Evolutionary conservation across 805 yeast species (phyloP).

Genomic region (Metahyphopichia silvanorum): DNA sequence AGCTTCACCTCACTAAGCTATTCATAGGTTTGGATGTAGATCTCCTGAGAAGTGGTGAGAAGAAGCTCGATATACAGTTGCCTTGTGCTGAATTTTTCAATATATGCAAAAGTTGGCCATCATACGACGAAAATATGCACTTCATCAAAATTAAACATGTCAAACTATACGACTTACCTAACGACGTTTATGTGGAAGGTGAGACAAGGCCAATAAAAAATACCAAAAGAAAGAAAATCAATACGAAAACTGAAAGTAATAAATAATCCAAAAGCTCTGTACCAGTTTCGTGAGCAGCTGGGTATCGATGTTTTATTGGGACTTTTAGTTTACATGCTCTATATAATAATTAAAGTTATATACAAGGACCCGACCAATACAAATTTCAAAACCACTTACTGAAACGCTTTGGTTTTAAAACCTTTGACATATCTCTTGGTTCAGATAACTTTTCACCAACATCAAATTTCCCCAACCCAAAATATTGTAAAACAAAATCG

Average conservation of each 20-base stretch:
- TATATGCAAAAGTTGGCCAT: constrained; percentile 70
- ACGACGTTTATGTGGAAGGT: constrained; percentile 70
- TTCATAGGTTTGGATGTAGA: constrained; percentile 73
- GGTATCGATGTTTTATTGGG: too few relatives aligned
- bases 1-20: constrained; percentile 66
- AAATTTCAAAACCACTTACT: constrained; percentile 17
- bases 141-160: constrained; percentile 63
- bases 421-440: constrained; percentile 13
- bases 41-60: constrained; percentile 46
- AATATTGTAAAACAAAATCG: constrained; percentile 55
- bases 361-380: constrained; percentile 10
- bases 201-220: constrained; percentile 68
- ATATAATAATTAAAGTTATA: too few relatives aligned
- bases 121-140: constrained; percentile 59
- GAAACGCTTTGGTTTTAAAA: constrained; percentile 10
- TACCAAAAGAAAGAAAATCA: constrained; percentile 27
- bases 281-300: too few relatives aligned
- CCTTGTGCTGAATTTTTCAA: constrained; percentile 89
- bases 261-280: constrained; percentile 19
- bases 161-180: constrained; percentile 73
- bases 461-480: constrained; percentile 62
- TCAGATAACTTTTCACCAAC: constrained; percentile 14
- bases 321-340: too few relatives aligned
- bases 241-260: constrained; percentile 4
- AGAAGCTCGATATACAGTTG: constrained; percentile 73